Evolutionary conservation across 1,139 yeast species (phyloP).

Genomic region (Candida glucosophila): DNA sequence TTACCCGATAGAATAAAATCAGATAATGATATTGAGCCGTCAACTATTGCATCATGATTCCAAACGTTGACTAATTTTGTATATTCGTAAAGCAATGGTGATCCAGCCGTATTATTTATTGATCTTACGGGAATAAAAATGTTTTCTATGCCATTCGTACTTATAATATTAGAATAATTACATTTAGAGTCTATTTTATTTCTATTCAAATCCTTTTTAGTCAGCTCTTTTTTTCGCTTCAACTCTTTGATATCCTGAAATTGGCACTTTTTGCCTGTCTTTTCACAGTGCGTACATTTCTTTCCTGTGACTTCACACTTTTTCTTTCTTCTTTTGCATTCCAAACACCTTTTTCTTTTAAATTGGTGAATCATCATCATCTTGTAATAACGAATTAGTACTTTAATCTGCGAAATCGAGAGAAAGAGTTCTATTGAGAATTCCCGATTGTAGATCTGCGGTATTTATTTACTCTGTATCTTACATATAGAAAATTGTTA

Average conservation of each 20-base stretch:
- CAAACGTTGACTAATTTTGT: conserved; percentile 2
- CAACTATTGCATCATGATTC: conserved; percentile 1
- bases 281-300: conserved; percentile 1
- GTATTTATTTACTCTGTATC: too few species aligned
- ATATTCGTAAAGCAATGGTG: conserved; percentile 2
- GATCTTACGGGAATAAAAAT: conserved; percentile 2
- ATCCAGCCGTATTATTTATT: conserved; percentile 1
- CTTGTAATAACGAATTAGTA: too few species aligned
- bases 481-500: too few species aligned
- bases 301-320: conserved; percentile 2
- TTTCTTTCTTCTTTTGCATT: conserved; percentile 3
- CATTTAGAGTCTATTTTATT: conserved; percentile 1
- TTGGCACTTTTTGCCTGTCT: conserved; percentile 2
- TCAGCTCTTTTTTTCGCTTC: not conserved
- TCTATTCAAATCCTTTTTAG: not conserved
- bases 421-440: too few species aligned
- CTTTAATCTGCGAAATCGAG: too few species aligned
- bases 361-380: conserved; percentile 2
- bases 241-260: conserved; percentile 1
- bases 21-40: conserved; percentile 1
- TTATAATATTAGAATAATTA: not conserved
- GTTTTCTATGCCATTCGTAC: conserved; percentile 2
- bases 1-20: conserved; percentile 3
- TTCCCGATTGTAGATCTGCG: too few species aligned
- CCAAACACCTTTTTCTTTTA: conserved; percentile 2